phyloP scores from a whole-genome alignment of 73 alveolate species.

The Paraurostyla sp. region DNA sequence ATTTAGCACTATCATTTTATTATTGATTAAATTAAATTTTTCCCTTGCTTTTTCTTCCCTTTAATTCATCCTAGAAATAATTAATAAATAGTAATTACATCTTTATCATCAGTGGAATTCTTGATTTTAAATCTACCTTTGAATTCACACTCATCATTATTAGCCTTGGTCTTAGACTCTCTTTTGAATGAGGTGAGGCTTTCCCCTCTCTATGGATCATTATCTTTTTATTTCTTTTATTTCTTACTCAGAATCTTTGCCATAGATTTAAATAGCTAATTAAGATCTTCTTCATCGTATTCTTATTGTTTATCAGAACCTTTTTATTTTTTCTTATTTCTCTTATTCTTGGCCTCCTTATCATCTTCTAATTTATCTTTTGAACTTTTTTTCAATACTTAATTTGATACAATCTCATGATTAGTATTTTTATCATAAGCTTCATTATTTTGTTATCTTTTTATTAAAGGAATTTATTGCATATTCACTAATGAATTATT shows the following conservation, averaged over 20 bases:
- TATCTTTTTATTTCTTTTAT: neutral
- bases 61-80: neutral
- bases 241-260: neutral
- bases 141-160: neutral
- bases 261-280: neutral
- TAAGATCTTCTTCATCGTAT: neutral
- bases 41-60: neutral
- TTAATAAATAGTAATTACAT: neutral
- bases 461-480: neutral
- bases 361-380: too few species aligned
- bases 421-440: too few species aligned
- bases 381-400: too few species aligned
- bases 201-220: neutral
- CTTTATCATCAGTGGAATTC: neutral
- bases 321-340: too few species aligned
- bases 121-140: slow-evolving; percentile 5
- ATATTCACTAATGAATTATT: neutral
- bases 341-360: too few species aligned
- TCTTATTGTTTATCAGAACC: neutral
- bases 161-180: neutral
- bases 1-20: neutral
- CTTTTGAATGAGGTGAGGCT: neutral
- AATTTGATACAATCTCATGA: too few species aligned
- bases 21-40: neutral
- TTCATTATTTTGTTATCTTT: neutral